Conservation (phyloP, 805 yeast genomes). For the Schizosaccharomyces cryophilus region DNA sequence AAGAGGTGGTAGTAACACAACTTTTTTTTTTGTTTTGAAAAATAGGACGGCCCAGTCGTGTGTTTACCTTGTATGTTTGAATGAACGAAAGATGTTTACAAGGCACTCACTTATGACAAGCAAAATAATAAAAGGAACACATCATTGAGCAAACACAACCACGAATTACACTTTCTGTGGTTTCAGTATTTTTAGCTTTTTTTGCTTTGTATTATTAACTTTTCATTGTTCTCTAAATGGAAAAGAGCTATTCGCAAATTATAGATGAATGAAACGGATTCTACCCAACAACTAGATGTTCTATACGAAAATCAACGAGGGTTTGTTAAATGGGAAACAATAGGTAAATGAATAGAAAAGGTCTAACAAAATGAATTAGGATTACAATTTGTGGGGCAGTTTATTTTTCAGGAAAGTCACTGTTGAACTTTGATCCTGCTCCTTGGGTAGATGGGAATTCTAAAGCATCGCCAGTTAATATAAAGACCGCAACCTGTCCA, state of each 20-base stretch:
- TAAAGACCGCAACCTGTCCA: constrained; percentile 20
- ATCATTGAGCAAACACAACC: too few species aligned
- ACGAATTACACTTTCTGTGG: too few species aligned
- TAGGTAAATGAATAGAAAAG: neutral
- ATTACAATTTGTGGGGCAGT: constrained; percentile 16
- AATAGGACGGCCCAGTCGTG: too few species aligned
- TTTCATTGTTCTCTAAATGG: neutral
- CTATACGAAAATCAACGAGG: constrained; percentile 21
- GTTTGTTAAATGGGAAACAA: neutral
- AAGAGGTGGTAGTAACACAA: too few species aligned
- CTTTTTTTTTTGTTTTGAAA: too few species aligned
- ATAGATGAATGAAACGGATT: constrained; percentile 2
- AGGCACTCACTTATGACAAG: too few species aligned
- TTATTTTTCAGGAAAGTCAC: constrained; percentile 15
- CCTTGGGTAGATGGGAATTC: constrained; percentile 16
- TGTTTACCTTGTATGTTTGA: too few species aligned
- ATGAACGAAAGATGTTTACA: too few species aligned
- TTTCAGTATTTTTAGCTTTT: too few species aligned
- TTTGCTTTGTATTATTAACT: neutral
- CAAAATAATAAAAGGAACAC: too few species aligned
- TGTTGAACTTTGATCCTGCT: constrained; percentile 17
- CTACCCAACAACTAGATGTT: constrained; percentile 7
- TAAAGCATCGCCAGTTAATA: constrained; percentile 13
- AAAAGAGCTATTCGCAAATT: neutral
- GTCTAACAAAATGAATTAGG: constrained; percentile 1